Conservation (phyloP, 2,329 filamentous ascomycete genomes). For the Neocucurbitaria cava region DNA sequence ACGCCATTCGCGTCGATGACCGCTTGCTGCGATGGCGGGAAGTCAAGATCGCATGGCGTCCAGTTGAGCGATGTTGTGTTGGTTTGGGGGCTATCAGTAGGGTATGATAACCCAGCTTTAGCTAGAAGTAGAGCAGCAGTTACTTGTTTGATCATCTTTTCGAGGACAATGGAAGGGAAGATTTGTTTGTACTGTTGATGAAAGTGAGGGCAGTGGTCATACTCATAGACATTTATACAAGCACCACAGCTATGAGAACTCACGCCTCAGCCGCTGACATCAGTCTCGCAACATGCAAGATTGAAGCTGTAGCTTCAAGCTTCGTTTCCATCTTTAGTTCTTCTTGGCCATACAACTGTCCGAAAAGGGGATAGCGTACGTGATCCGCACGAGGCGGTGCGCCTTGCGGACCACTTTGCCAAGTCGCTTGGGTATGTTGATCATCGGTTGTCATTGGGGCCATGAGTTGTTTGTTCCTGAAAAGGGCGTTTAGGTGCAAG, state of each 20-base stretch:
- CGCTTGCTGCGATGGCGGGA: slow-evolving; percentile 1
- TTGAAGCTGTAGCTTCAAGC: not conserved
- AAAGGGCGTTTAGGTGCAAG: not conserved
- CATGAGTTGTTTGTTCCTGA: not conserved
- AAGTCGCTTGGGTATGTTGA: not conserved
- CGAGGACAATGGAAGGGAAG: not conserved
- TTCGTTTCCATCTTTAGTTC: not conserved
- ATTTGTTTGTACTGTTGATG: not conserved
- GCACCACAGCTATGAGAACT: not conserved
- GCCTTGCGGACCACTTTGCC: not conserved
- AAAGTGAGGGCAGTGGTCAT: not conserved
- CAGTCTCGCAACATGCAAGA: not conserved
- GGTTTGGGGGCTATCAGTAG: not conserved
- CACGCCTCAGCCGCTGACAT: not conserved
- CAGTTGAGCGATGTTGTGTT: slow-evolving; percentile 10
- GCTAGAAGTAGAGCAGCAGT: slow-evolving; percentile 7
- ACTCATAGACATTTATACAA: not conserved
- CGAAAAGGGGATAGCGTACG: not conserved
- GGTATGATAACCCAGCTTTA: slow-evolving; percentile 1
- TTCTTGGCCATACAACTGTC: not conserved
- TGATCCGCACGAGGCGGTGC: not conserved
- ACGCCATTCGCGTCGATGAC: slow-evolving; percentile 1
- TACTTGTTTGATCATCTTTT: slow-evolving; percentile 7
- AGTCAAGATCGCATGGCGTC: slow-evolving; percentile 17
- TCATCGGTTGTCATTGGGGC: too few species aligned